These are phyloP conservation scores for Fomes fomentarius DNA, from an alignment of 1,284 basidiomycete species.

Conservation along the genomic window DNA sequence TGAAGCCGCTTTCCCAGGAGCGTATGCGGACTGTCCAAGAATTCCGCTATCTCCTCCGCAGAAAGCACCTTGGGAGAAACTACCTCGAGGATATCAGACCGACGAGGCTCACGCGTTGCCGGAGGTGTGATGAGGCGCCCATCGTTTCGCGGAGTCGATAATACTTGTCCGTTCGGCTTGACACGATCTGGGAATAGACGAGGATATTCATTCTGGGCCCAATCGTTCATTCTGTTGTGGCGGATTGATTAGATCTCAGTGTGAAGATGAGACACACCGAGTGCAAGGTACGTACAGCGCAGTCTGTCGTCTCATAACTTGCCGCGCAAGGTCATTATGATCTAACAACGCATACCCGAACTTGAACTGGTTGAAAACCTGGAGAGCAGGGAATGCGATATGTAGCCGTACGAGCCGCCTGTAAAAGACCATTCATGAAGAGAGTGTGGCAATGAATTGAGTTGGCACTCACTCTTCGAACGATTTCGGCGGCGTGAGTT, in stretches of 20 bases:
- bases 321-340: not conserved
- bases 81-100: not conserved
- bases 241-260: not conserved
- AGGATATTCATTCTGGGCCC: not conserved
- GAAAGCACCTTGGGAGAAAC: constrained; percentile 2
- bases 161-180: not conserved
- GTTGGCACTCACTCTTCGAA: constrained; percentile 9
- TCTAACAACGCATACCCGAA: not conserved
- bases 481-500: constrained; percentile 10
- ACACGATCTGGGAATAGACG: not conserved
- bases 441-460: not conserved
- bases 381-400: not conserved
- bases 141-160: not conserved
- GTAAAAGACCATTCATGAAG: not conserved
- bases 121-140: not conserved
- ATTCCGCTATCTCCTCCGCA: not conserved
- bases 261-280: not conserved
- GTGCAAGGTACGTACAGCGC: not conserved
- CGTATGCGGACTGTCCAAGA: constrained; percentile 1
- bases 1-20: constrained; percentile 8
- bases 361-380: constrained; percentile 10
- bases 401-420: constrained; percentile 9
- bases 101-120: not conserved
- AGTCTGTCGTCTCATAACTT: not conserved
- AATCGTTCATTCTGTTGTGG: constrained; percentile 3